A percentile compares a stretch with the other conserved stretches of the same genome.
Conservation (phyloP, 208 protist genomes). For the Polymyxa betae region DNA sequence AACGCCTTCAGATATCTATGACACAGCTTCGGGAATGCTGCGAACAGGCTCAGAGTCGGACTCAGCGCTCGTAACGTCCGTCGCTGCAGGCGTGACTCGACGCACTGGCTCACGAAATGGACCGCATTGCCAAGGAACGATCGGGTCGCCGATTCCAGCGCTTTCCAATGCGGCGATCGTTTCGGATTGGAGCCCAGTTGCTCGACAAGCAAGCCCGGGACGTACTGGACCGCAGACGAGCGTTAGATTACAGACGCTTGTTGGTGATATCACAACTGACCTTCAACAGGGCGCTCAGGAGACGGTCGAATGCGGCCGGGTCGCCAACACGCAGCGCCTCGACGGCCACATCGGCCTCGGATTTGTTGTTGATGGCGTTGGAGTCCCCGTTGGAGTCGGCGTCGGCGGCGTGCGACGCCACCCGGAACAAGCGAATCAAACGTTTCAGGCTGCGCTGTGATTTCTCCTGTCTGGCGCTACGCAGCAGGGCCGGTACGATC, state of each 20-base stretch:
- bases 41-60: neutral
- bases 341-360: neutral
- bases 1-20: constrained; percentile 30
- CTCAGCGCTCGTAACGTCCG: neutral
- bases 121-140: constrained; percentile 44
- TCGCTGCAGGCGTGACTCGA: neutral
- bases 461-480: neutral
- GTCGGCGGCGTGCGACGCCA: neutral
- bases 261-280: neutral
- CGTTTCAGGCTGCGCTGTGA: constrained; percentile 42
- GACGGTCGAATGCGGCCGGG: neutral
- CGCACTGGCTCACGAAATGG: neutral
- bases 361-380: too few species aligned
- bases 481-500: neutral
- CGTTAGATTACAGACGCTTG: neutral
- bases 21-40: constrained; percentile 29
- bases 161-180: constrained; percentile 32
- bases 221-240: neutral
- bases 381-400: too few species aligned
- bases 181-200: neutral
- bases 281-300: neutral
- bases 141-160: neutral
- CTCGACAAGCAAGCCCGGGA: neutral
- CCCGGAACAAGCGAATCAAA: constrained; percentile 5
- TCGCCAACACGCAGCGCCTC: neutral